phyloP scores from a whole-genome alignment of 2,329 filamentous ascomycete genomes.

The Alternaria brassicae region DNA sequence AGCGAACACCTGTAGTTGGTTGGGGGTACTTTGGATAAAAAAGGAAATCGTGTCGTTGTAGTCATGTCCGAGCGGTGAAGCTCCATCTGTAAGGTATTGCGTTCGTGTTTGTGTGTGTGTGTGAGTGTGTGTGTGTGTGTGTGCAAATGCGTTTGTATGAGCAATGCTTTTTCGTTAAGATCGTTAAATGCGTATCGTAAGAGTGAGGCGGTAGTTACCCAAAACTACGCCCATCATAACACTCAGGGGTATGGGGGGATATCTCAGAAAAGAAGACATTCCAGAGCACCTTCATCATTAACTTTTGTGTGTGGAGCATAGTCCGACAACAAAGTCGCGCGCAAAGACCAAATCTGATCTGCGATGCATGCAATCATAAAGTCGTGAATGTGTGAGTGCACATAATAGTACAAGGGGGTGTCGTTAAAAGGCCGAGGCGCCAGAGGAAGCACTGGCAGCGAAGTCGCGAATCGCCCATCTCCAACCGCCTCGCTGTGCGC shows the following conservation, averaged over 20 bases:
- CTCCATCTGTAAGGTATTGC: constrained; percentile 15
- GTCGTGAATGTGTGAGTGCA: constrained; percentile 34
- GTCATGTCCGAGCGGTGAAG: constrained; percentile 22
- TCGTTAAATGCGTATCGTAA: constrained; percentile 45
- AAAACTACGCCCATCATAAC: constrained; percentile 42
- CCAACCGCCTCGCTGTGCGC: constrained; percentile 63
- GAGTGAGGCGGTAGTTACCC: constrained; percentile 43
- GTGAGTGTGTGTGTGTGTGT: neutral
- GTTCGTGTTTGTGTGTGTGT: too few species aligned
- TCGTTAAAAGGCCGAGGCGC: constrained; percentile 26
- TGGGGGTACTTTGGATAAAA: neutral
- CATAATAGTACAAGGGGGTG: constrained; percentile 18
- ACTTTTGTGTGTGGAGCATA: constrained; percentile 32
- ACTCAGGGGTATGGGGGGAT: constrained; percentile 38
- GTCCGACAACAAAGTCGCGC: constrained; percentile 28
- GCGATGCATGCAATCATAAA: constrained; percentile 40
- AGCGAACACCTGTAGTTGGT: neutral
- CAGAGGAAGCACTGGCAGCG: constrained; percentile 43
- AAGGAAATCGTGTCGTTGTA: constrained; percentile 16
- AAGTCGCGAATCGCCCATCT: constrained; percentile 73
- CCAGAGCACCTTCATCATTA: constrained; percentile 34
- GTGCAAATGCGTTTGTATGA: neutral
- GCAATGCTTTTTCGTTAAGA: constrained; percentile 28
- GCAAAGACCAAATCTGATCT: constrained; percentile 25
- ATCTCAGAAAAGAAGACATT: constrained; percentile 32